Conservation (phyloP, 139 green algal genomes). For the Micractinium sp. region DNA sequence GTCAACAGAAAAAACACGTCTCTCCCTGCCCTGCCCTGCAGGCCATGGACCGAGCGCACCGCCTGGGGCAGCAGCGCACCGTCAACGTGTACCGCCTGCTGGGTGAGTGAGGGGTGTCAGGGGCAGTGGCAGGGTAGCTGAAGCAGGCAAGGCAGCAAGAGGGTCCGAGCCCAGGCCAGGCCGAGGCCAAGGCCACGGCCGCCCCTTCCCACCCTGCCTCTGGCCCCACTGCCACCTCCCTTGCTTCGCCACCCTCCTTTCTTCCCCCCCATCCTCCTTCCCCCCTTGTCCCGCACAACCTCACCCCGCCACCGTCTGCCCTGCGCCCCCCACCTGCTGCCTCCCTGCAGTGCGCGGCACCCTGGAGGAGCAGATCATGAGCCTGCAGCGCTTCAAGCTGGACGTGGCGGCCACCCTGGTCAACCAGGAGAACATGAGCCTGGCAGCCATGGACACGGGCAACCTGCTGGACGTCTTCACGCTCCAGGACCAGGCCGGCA, state of each 20-base stretch:
- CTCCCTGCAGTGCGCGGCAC: slow-evolving; percentile 57
- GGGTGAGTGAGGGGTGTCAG: background rate
- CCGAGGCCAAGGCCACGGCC: too few species aligned
- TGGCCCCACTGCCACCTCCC: background rate
- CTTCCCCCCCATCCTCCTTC: background rate
- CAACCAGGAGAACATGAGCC: slow-evolving; percentile 76
- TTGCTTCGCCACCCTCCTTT: background rate
- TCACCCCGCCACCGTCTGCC: background rate
- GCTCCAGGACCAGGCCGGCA: slow-evolving; percentile 20
- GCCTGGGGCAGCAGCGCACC: slow-evolving; percentile 91
- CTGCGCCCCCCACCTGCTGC: background rate
- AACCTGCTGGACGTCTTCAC: slow-evolving; percentile 88
- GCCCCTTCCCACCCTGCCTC: too few species aligned
- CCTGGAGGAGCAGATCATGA: slow-evolving; percentile 85
- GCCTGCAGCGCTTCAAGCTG: slow-evolving; percentile 97
- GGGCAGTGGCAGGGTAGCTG: background rate
- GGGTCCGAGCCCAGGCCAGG: too few species aligned
- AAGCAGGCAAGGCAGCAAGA: background rate
- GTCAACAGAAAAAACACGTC: background rate
- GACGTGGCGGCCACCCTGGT: slow-evolving; percentile 83
- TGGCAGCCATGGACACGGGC: slow-evolving; percentile 83
- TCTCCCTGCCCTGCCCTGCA: slow-evolving; percentile 35
- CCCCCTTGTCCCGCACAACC: background rate
- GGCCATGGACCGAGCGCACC: slow-evolving; percentile 98
- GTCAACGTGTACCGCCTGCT: slow-evolving; percentile 98